Percentiles rank a stretch among this genome's conserved stretches.
Evolutionary conservation across 805 yeast species (phyloP).

Genomic region (Kazachstania viticola): DNA sequence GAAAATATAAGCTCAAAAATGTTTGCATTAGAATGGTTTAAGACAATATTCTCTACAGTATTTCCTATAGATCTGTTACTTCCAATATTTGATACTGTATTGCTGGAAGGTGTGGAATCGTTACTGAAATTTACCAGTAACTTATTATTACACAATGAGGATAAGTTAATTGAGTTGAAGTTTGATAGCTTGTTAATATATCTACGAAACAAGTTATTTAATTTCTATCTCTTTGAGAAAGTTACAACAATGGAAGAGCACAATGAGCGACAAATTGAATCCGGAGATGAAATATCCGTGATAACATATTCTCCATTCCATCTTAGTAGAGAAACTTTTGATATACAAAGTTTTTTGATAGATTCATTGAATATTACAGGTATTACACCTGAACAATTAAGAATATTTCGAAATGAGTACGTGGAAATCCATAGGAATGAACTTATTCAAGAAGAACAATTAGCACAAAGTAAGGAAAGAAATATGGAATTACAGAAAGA

Average conservation of each 20-base stretch:
- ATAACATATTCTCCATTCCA: too few relatives aligned
- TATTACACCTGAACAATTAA: constrained; percentile 57
- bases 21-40: constrained; percentile 95
- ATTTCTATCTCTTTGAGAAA: constrained; percentile 1
- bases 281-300: background rate
- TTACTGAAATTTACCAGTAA: constrained; percentile 70
- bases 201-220: constrained; percentile 63
- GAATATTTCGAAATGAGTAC: constrained; percentile 61
- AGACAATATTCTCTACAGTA: constrained; percentile 81
- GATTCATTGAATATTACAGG: constrained; percentile 59
- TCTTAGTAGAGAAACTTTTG: constrained; percentile 30
- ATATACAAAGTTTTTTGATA: constrained; percentile 56
- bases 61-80: constrained; percentile 77
- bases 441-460: constrained; percentile 46
- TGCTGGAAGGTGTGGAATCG: constrained; percentile 83
- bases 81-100: constrained; percentile 71
- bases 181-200: constrained; percentile 70
- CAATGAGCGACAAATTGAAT: background rate
- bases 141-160: constrained; percentile 56
- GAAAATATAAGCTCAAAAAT: constrained; percentile 84
- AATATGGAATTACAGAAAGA: constrained; percentile 66
- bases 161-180: constrained; percentile 41
- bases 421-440: constrained; percentile 58
- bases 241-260: constrained; percentile 4
- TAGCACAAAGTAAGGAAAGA: constrained; percentile 47